phyloP scores from a whole-genome alignment of 2,329 filamentous ascomycete genomes.

The Pseudogymnoascus verrucosus region DNA sequence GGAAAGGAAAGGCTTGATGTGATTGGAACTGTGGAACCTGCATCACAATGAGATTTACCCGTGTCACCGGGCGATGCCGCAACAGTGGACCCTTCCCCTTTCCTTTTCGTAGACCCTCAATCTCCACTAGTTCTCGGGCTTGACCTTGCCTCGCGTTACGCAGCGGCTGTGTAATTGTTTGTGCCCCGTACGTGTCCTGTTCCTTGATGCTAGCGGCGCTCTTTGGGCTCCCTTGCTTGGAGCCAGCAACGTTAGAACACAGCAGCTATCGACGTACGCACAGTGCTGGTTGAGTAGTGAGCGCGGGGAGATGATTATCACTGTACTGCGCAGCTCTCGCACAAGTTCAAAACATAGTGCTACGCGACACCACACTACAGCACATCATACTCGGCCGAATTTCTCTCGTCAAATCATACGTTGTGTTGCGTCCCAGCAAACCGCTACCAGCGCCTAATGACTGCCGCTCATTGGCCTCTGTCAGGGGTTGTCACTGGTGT shows the following conservation, averaged over 20 bases:
- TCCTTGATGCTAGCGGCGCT: neutral
- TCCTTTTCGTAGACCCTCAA: neutral
- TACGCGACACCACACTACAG: neutral
- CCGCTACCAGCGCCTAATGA: neutral
- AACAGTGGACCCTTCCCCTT: neutral
- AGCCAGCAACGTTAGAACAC: neutral
- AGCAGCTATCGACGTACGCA: neutral
- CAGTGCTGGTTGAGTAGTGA: neutral
- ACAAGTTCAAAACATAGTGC: neutral
- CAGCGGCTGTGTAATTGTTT: neutral
- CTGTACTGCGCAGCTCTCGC: neutral
- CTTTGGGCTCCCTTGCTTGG: neutral
- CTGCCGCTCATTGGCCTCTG: neutral
- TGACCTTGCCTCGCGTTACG: neutral
- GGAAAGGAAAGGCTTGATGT: neutral
- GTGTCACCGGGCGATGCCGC: constrained; percentile 1
- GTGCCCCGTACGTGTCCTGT: neutral
- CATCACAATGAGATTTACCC: constrained; percentile 1
- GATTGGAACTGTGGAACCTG: constrained; percentile 7
- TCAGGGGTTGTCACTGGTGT: constrained; percentile 1
- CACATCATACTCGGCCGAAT: constrained; percentile 2
- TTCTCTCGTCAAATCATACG: neutral
- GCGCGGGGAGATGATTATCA: constrained; percentile 1
- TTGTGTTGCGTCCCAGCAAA: neutral
- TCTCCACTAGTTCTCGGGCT: neutral